A percentile compares a stretch with the other conserved stretches of the same genome.
Evolutionary conservation across 352 stramenopile genomes (phyloP).

Genomic region (Phytopythium kandeliae): DNA sequence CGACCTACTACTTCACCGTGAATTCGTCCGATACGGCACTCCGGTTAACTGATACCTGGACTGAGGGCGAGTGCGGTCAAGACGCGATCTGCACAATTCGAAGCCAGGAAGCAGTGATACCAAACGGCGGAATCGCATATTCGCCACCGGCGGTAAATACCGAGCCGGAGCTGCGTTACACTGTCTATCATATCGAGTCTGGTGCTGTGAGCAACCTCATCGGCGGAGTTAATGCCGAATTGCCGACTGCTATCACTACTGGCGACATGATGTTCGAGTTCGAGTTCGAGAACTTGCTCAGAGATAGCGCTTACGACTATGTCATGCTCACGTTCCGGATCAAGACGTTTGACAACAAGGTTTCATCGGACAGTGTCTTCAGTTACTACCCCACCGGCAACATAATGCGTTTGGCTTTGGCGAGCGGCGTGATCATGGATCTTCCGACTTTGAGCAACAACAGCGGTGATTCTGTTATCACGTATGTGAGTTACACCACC

Average conservation of each 20-base stretch:
- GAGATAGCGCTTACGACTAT: not conserved
- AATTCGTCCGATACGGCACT: not conserved
- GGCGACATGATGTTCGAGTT: slow-evolving; percentile 4
- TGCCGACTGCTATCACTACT: not conserved
- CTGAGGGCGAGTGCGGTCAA: not conserved
- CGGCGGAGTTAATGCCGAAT: not conserved
- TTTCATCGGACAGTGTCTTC: not conserved
- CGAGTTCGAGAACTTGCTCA: slow-evolving; percentile 1
- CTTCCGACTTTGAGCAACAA: not conserved
- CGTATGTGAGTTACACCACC: not conserved
- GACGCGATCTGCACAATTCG: not conserved
- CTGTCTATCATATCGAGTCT: not conserved
- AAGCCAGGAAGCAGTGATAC: not conserved
- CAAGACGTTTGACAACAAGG: not conserved
- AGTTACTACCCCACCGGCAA: not conserved
- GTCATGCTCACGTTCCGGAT: slow-evolving; percentile 1
- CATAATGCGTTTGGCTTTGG: not conserved
- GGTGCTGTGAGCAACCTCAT: not conserved
- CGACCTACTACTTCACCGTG: not conserved
- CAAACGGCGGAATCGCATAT: not conserved
- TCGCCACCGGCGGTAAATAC: not conserved
- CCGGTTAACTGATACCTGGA: not conserved
- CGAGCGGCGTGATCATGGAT: not conserved
- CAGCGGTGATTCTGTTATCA: not conserved
- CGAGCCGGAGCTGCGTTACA: not conserved